Base-by-base conservation (phyloP, 495 filamentous ascomycete species). In the Aspergillus asperescens region DNA sequence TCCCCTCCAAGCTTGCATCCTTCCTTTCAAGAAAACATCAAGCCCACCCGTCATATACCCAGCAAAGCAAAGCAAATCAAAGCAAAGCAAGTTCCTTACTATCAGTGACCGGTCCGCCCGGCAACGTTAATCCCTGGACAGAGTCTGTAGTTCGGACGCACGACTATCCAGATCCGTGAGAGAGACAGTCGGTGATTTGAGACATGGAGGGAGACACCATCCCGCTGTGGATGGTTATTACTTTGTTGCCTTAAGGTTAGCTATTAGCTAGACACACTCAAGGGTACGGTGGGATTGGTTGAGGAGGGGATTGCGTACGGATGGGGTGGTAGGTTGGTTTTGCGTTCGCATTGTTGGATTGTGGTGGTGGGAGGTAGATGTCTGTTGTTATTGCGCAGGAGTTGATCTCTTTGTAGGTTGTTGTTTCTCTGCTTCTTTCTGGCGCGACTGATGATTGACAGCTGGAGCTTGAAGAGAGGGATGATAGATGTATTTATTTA, bases 101-200 rank as follows among this genome's bases (percentile, higher is more conserved):
- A 27, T 71, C 68, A 13, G 48, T 32, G 46, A 71, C 56, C 1
- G 68, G 68, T 0, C 68, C 68, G 4, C 62, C 54, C 7, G 64
- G 53, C 31, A n/a, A 71, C 38, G 44, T 69, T 53, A 20, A 69
- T 59, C 2, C 58, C 55, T 3, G 68, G 64, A 57, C 66, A 71
- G 6, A 71, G 54, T 7, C 68, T 58, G 51, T 71, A 63, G 35
- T 71, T 68, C 1, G 67, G 62, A n/a, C 62, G 62, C 1, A 69
- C 56, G 6, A 72, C 67, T 50, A 72, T 72, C 69, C 69, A 72
- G 41, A 58, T 57, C 19, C 69, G 65, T n/a, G n/a, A 7, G 52
- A 32, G 4, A 71, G 66, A 35, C 69, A 72, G 49, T 69, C 67
- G 16, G 60, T 48, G 8, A 72, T 55, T 40, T 68, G 63, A 5